Evolutionary conservation across 192 early-diverging fungal genomes (phyloP), one percentile per base, ranked within the genome.

Genomic region (Oehlia diaphana): DNA sequence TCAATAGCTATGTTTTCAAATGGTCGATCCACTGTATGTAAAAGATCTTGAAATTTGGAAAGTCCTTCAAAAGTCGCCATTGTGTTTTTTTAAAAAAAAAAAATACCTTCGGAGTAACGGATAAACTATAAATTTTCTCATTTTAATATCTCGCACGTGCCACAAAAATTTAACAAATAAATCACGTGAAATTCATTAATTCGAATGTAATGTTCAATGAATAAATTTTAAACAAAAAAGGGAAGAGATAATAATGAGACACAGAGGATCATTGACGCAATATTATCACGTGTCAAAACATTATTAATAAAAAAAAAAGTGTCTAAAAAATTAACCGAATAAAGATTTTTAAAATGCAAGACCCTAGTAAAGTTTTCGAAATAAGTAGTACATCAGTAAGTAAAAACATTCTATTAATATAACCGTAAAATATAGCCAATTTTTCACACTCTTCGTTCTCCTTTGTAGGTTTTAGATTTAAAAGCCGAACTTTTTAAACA

Each of bases 401-500:
- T 71, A 19, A 0, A n/a, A 71, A 9, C 2, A 4, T 3, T 71
- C 19, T 3, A 4, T 71, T 35, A n/a, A n/a, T 26, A 65, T 14
- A 23, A 13, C 9, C 12, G 64, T 12, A 31, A 12, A 14, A 23
- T 26, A 13, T 31, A 65, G 3, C 10, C 64, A 69, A 21, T 2
- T 35, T n/a, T 37, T 42, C 5, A 63, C 31, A 31, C 21, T 16
- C 12, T 75, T 77, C 12, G 14, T 74, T 35, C n/a, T 37, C 8
- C 26, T 42, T 42, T 2, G 69, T 28, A 79, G 77, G 66, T 79
- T 31, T 31, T 79, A 67, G 77, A 79, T 70, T 50, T 79, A 9
- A 79, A 79, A 28, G 77, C 77, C 2, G 77, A 79, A 70, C 47
- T 79, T 23, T 79, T 70, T 66, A 79, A 79, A 39, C 49, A 79